Base-by-base conservation (phyloP, 805 yeast genomes). In the Metschnikowia continentalis region DNA sequence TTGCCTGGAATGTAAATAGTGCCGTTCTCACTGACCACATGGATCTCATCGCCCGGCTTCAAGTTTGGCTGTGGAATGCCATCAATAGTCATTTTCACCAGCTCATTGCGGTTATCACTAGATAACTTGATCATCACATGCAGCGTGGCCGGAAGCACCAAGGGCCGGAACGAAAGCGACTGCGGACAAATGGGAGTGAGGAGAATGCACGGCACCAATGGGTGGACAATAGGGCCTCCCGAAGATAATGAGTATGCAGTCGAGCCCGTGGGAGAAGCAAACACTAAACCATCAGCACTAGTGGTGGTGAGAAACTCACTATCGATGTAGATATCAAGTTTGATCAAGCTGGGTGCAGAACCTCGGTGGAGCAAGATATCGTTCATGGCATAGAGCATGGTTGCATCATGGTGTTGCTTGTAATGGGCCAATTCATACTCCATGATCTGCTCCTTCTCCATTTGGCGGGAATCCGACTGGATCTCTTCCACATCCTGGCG, bases 141-240 rank as follows among this genome's bases (percentile, higher is more conserved):
- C 3, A 95, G 83, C 2, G 86, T 77, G 23, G 85, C 76, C 0
- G 98, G 97, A 49, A 91, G 73, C 6, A 91, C 77, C 44, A 91
- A 69, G 3, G 97, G 98, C 61, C 98, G 72, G 65, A 91, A 91
- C n/a, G 94, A 86, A 30, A 91, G 73, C 13, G 96, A 87, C 51
- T 96, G 70, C 6, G 98, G 97, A 63, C 97, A 90, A 46, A 91
- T 88, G 10, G 97, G 97, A 0, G 97, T 88, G 32, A 91, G 67
- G 43, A 91, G 70, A 10, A 89, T 84, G 53, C 94, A 85, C 14
- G 90, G 86, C 7, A 91, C 96, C 47, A 83, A 70, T 0, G 98
- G 97, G 56, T 91, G 95, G 1, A 89, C 92, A 52, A 91, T 91
- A 13, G 96, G 83, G 1, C 98, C 98, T 13, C 98, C 97, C 0